phyloP scores from a whole-genome alignment of 129 eudicot genomes.

The Scalesia atractyloides region DNA sequence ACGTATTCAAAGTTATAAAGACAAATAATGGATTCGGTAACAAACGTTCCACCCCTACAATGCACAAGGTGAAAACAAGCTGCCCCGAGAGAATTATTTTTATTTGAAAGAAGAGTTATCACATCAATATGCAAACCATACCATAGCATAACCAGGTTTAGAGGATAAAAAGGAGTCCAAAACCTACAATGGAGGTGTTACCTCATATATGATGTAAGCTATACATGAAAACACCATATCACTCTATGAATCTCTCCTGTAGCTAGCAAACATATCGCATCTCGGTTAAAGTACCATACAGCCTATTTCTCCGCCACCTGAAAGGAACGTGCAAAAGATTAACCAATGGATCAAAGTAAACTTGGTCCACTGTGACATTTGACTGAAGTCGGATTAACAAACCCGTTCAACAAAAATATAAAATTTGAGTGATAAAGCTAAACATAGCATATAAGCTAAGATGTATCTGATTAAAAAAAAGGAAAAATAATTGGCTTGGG shows the following conservation, averaged over 20 bases:
- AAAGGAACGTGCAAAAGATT: background rate
- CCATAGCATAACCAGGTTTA: constrained; percentile 6
- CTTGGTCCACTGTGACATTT: background rate
- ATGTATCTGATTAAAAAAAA: background rate
- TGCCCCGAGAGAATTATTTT: background rate
- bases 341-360: background rate
- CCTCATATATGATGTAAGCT: constrained; percentile 20
- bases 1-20: background rate
- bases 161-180: constrained; percentile 2
- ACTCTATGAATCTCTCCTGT: constrained; percentile 19
- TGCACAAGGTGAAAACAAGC: background rate
- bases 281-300: constrained; percentile 8
- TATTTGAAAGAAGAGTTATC: constrained; percentile 7
- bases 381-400: background rate
- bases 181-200: constrained; percentile 29
- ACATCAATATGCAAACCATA: constrained; percentile 20
- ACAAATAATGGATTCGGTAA: background rate
- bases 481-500: background rate
- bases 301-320: constrained; percentile 36
- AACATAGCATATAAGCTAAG: background rate
- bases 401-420: background rate
- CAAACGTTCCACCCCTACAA: background rate
- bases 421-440: background rate
- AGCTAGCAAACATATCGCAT: constrained; percentile 26
- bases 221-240: constrained; percentile 31